phyloP scores from a whole-genome alignment of 2,329 filamentous ascomycete genomes.

The Fonsecaea multimorphosa region DNA sequence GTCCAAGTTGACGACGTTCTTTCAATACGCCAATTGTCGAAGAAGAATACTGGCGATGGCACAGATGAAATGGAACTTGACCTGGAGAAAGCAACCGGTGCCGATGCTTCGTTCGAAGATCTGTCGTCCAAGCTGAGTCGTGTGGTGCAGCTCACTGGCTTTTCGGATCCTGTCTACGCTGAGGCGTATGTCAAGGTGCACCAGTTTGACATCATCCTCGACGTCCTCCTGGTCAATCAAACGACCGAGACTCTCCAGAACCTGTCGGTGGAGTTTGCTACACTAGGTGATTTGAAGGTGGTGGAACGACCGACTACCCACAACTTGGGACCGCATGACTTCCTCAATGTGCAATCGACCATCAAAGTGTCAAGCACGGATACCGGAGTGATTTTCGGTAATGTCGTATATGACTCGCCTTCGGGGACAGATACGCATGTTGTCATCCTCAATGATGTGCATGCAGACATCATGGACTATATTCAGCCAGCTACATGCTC shows the following conservation, averaged over 20 bases:
- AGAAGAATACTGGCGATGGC: constrained; percentile 84
- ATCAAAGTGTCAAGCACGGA: constrained; percentile 99
- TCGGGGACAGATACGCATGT: constrained; percentile 93
- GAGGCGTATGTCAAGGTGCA: constrained; percentile 99
- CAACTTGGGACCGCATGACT: constrained; percentile 92
- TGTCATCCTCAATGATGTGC: constrained; percentile 96
- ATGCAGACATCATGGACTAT: constrained; percentile 99
- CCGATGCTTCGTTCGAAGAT: constrained; percentile 82
- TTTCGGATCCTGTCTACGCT: constrained; percentile 98
- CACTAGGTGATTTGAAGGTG: constrained; percentile 94
- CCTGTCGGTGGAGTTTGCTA: constrained; percentile 97
- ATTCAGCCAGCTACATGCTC: constrained; percentile 96
- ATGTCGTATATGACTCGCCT: constrained; percentile 94
- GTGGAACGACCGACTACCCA: constrained; percentile 96
- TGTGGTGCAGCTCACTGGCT: constrained; percentile 95
- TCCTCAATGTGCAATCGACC: constrained; percentile 97
- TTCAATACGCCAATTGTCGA: constrained; percentile 86
- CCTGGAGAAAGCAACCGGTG: constrained; percentile 90
- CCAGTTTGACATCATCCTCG: constrained; percentile 97
- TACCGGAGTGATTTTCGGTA: constrained; percentile 97
- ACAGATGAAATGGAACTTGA: constrained; percentile 86
- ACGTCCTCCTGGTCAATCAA: constrained; percentile 96
- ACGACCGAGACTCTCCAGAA: constrained; percentile 97
- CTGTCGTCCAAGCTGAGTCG: constrained; percentile 92
- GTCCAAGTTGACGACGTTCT: constrained; percentile 96